Conservation (phyloP, 148 eudicot genomes). For the Agrostemma githago region DNA sequence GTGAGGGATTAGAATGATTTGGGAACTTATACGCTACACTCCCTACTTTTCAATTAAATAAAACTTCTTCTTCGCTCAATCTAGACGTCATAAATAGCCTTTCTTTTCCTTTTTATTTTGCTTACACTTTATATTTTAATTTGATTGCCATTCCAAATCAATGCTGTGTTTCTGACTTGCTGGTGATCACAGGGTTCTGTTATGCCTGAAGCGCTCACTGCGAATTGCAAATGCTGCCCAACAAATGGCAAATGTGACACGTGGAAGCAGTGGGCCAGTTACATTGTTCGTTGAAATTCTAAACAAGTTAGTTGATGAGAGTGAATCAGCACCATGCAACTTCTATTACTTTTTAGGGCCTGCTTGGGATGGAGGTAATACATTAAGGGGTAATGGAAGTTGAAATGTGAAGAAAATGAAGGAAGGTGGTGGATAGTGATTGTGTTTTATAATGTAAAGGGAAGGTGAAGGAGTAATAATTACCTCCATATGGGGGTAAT, state of each 20-base stretch:
- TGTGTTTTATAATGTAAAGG: no score
- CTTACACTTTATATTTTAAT: background rate
- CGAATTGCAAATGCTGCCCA: conserved; percentile 99
- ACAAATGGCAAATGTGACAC: conserved; percentile 89
- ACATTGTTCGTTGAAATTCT: conserved; percentile 91
- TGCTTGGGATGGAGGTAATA: no score
- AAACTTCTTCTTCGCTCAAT: background rate
- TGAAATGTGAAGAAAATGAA: no score
- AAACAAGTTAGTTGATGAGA: conserved; percentile 67
- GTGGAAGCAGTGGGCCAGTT: conserved; percentile 95
- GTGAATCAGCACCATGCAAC: background rate
- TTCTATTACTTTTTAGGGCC: background rate
- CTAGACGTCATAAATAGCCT: background rate
- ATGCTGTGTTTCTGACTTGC: conserved; percentile 1
- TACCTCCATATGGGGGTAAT: no score
- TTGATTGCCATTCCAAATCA: conserved; percentile 2
- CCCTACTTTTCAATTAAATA: no score
- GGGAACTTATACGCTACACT: background rate
- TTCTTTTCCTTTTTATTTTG: background rate
- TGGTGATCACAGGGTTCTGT: conserved; percentile 56
- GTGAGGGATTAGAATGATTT: background rate
- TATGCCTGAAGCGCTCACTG: conserved; percentile 90
- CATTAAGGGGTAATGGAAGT: no score
- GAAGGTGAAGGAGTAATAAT: no score
- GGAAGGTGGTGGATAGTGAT: no score